Conservation (phyloP, 192 early-diverging fungal genomes). For the Coemansia biformis region DNA sequence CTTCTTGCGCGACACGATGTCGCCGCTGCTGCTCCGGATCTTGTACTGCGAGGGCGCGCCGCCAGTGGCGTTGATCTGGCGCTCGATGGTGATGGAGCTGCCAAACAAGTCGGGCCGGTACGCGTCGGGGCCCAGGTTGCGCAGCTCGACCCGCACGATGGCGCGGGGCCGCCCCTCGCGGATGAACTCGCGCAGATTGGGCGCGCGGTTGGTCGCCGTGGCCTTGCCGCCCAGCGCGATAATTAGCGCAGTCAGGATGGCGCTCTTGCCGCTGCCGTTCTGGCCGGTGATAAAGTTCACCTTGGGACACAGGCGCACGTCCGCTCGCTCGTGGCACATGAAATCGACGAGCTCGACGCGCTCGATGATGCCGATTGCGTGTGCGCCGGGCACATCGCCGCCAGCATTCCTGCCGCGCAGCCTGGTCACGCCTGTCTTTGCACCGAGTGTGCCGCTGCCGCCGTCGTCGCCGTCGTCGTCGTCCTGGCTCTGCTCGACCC, state of each 20-base stretch:
- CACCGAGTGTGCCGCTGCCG: too few species aligned
- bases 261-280: conserved; percentile 97
- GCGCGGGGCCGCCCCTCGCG: conserved; percentile 72
- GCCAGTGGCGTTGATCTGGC: conserved; percentile 56
- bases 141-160: conserved; percentile 62
- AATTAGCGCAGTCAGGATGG: conserved; percentile 85
- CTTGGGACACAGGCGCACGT: conserved; percentile 72
- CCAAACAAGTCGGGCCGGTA: conserved; percentile 79
- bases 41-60: conserved; percentile 59
- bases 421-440: conserved; percentile 24
- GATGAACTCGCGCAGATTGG: conserved; percentile 69
- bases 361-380: conserved; percentile 74
- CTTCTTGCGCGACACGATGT: conserved; percentile 65
- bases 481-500: conserved; percentile 7
- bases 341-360: conserved; percentile 81
- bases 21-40: conserved; percentile 64
- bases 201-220: conserved; percentile 76
- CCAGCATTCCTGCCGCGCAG: conserved; percentile 10
- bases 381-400: conserved; percentile 8
- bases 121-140: conserved; percentile 81
- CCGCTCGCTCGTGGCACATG: conserved; percentile 88
- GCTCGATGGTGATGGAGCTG: conserved; percentile 75
- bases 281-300: conserved; percentile 98
- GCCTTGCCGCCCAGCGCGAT: conserved; percentile 93
- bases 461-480: too few species aligned